Evolutionary conservation across 2,329 filamentous ascomycete genomes (phyloP).

Genomic region (Pseudopyricularia javanii): DNA sequence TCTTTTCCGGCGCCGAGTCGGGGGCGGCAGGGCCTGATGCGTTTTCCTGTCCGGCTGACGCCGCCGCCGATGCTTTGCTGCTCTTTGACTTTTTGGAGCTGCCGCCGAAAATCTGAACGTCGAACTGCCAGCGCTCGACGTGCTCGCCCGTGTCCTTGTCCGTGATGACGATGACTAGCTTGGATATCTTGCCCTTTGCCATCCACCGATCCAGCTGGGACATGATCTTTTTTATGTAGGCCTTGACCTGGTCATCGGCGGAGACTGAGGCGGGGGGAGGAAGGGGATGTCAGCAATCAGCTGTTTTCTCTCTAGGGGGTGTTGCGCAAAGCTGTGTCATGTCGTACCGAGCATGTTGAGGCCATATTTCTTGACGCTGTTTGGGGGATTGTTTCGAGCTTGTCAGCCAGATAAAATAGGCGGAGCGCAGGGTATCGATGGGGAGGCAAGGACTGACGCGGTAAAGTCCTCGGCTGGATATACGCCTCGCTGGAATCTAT

Average conservation of each 20-base stretch:
- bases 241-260: conserved; percentile 93
- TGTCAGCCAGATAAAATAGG: neutral
- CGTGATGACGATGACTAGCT: conserved; percentile 91
- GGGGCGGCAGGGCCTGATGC: conserved; percentile 21
- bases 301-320: neutral
- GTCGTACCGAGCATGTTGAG: conserved; percentile 79
- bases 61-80: conserved; percentile 26
- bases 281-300: neutral
- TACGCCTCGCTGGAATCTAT: conserved; percentile 70
- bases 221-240: conserved; percentile 99
- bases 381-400: neutral
- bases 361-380: conserved; percentile 88
- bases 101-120: conserved; percentile 33
- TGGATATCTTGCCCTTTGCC: conserved; percentile 91
- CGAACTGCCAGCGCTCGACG: conserved; percentile 96
- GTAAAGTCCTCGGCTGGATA: conserved; percentile 96
- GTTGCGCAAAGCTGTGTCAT: neutral
- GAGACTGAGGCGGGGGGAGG: conserved; percentile 47
- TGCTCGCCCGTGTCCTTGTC: conserved; percentile 95
- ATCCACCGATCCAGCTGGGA: conserved; percentile 96
- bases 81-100: conserved; percentile 29
- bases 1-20: conserved; percentile 49
- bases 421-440: neutral
- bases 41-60: conserved; percentile 58
- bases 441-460: conserved; percentile 26